Evolutionary conservation across 148 eudicot genomes (phyloP).

Genomic region (Chenopodium album): DNA sequence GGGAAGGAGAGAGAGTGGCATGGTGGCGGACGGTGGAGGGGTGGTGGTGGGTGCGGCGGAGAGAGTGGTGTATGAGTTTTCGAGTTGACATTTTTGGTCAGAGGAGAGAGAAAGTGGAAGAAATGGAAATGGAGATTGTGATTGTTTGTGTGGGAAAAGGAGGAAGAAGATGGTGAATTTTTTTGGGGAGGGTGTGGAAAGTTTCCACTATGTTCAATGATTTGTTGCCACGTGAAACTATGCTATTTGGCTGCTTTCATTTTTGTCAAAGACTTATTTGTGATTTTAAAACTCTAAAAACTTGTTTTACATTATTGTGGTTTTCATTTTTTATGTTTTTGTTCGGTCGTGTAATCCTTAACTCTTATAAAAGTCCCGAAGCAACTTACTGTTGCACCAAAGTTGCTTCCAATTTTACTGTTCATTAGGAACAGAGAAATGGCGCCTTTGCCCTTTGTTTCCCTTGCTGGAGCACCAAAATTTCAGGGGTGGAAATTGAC

Average conservation of each 20-base stretch:
- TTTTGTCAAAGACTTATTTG: no score
- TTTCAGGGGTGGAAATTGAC: no score
- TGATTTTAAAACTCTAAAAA: no score
- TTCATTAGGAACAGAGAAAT: no score
- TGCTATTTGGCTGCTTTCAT: background rate
- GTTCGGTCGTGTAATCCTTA: no score
- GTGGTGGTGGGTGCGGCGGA: conserved; percentile 24
- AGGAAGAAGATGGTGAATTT: background rate
- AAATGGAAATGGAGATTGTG: background rate
- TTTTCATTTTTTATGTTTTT: no score
- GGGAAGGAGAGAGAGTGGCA: conserved; percentile 26
- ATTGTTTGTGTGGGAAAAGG: background rate
- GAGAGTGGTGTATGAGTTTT: conserved; percentile 25
- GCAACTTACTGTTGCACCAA: no score
- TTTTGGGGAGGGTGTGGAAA: background rate
- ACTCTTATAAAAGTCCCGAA: no score
- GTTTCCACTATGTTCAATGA: background rate
- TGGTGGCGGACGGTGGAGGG: conserved; percentile 15
- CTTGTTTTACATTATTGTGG: no score
- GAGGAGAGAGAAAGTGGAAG: background rate
- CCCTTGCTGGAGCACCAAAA: no score
- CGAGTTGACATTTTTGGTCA: conserved; percentile 35
- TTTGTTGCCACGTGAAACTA: background rate
- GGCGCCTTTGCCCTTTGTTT: no score
- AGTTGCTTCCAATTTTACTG: no score